Conservation (phyloP, 1,139 yeast species). For the Waltiozyma sp. region DNA sequence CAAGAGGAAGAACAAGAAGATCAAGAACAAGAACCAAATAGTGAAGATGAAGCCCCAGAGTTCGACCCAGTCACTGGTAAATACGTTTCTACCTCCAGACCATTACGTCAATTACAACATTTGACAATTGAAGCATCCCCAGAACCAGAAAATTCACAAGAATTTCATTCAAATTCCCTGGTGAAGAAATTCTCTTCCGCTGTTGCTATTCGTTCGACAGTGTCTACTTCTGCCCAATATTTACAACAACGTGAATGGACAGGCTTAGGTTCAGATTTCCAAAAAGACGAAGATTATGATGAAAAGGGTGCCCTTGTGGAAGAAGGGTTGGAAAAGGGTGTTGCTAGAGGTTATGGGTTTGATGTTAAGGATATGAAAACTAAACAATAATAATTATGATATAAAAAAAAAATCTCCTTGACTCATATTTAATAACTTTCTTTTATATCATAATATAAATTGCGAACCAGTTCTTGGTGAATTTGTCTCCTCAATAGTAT, state of each 20-base stretch:
- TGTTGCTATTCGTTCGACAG: constrained; percentile 61
- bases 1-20: constrained; percentile 10
- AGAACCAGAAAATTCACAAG: constrained; percentile 1
- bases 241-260: constrained; percentile 75
- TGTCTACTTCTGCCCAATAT: constrained; percentile 78
- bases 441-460: no score
- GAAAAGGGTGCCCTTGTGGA: constrained; percentile 63
- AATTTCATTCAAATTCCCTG: constrained; percentile 22
- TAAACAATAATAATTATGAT: background rate
- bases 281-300: constrained; percentile 28
- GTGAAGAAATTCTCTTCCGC: constrained; percentile 50
- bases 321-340: constrained; percentile 65
- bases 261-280: constrained; percentile 82
- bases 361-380: constrained; percentile 9
- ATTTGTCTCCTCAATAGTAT: no score
- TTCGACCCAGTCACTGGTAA: constrained; percentile 86
- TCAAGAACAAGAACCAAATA: background rate
- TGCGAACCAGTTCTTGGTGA: no score
- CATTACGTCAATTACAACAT: constrained; percentile 59
- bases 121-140: constrained; percentile 38
- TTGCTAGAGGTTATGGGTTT: constrained; percentile 69
- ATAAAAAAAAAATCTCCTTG: no score
- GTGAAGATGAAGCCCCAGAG: constrained; percentile 63
- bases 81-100: constrained; percentile 56
- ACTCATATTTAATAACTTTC: no score